Evolutionary conservation across 495 filamentous ascomycete species (phyloP).

Genomic region (Penicillium diatomitis): DNA sequence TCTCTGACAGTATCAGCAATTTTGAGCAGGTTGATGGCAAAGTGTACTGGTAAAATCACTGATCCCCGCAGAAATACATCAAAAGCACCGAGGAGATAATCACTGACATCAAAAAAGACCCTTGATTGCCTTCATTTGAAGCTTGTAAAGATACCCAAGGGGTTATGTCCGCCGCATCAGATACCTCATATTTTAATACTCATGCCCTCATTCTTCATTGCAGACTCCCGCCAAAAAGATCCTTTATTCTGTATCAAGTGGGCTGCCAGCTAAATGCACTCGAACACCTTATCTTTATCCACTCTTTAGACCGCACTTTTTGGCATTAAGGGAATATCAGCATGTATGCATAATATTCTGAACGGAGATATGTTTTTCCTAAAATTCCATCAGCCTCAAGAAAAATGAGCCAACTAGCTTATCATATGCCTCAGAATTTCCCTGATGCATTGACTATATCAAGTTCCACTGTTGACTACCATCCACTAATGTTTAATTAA

Average conservation of each 20-base stretch:
- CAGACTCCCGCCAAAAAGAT: background rate
- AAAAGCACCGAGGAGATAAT: background rate
- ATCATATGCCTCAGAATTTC: background rate
- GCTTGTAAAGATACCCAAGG: no score
- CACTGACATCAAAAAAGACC: background rate
- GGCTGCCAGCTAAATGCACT: background rate
- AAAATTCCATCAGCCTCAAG: background rate
- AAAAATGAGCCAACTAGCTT: background rate
- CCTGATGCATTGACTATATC: background rate
- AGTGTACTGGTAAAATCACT: background rate
- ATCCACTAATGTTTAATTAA: background rate
- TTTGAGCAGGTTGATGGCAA: background rate
- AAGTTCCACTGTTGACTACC: conserved; percentile 1
- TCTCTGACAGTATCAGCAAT: background rate
- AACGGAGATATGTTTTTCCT: background rate
- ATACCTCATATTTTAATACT: background rate
- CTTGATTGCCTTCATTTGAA: background rate
- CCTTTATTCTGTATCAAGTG: background rate
- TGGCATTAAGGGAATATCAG: background rate
- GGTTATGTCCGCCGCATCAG: no score
- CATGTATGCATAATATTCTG: background rate
- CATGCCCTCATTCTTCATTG: background rate
- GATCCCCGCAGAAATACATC: background rate
- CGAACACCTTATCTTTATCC: background rate
- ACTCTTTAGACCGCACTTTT: background rate